Conservation (phyloP, 306 rosid genomes). For the barrel medic (Medicago truncatula) region MtrunA17r5.0-ANR NC_053045.1:9281501-9282000, state of each 20-base stretch:
- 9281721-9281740: not conserved
- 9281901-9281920: not conserved
- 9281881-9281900: not conserved
- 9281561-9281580: not conserved
- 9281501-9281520: not conserved
- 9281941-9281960: constrained; percentile 20
- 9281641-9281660: too few relatives aligned
- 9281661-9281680: too few relatives aligned
- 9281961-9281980: not conserved
- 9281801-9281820: not conserved
- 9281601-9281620: too few relatives aligned
- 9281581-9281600: too few relatives aligned
- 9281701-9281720: not conserved
- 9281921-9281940: not conserved
- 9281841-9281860: constrained; percentile 15
- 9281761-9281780: constrained; percentile 37
- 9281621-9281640: too few relatives aligned
- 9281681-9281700: too few relatives aligned
- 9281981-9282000: constrained; percentile 1
- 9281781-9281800: constrained; percentile 25
- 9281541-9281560: too few relatives aligned
- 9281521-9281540: too few relatives aligned
- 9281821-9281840: constrained; percentile 7
- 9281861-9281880: not conserved
- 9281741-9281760: constrained; percentile 1